Evolutionary conservation across 2,329 filamentous ascomycete species (phyloP).

Genomic region (Pyricularia pennisetigena): DNA sequence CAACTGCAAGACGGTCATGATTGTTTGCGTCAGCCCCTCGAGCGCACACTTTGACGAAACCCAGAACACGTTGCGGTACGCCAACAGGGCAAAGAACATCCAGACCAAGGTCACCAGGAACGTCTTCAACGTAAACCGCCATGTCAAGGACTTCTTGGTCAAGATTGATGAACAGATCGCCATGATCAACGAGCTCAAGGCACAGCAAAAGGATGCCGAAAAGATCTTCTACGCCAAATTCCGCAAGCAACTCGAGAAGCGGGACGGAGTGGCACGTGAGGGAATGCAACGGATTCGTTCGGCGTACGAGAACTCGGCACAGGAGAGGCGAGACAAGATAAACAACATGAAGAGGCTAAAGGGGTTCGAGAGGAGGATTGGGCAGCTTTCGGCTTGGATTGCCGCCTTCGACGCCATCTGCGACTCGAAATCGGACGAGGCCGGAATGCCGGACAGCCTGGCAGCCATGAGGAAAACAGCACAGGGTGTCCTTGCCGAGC

Average conservation of each 20-base stretch:
- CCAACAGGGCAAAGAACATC: constrained; percentile 97
- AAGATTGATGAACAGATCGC: constrained; percentile 98
- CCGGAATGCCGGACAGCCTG: constrained; percentile 58
- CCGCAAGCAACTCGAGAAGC: constrained; percentile 81
- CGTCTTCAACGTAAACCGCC: constrained; percentile 96
- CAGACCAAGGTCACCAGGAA: constrained; percentile 99
- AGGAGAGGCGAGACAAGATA: constrained; percentile 71
- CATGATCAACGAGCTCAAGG: constrained; percentile 92
- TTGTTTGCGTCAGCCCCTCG: constrained; percentile 94
- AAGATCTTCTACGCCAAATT: constrained; percentile 77
- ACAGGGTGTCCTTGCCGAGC: constrained; percentile 75
- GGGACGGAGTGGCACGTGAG: constrained; percentile 64
- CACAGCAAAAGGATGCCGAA: constrained; percentile 85
- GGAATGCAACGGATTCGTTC: constrained; percentile 69
- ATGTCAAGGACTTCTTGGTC: constrained; percentile 98
- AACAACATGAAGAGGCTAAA: constrained; percentile 72
- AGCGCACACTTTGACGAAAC: constrained; percentile 97
- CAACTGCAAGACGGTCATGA: constrained; percentile 99
- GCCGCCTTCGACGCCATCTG: constrained; percentile 81
- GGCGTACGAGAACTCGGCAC: constrained; percentile 71
- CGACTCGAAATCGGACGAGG: constrained; percentile 58
- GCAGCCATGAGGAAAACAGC: constrained; percentile 77
- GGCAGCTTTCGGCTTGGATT: constrained; percentile 83
- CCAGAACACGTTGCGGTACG: constrained; percentile 94
- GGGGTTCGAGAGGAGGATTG: constrained; percentile 75